Conservation (phyloP, 164 flowering plant species). For the Saururus chinensis region DNA sequence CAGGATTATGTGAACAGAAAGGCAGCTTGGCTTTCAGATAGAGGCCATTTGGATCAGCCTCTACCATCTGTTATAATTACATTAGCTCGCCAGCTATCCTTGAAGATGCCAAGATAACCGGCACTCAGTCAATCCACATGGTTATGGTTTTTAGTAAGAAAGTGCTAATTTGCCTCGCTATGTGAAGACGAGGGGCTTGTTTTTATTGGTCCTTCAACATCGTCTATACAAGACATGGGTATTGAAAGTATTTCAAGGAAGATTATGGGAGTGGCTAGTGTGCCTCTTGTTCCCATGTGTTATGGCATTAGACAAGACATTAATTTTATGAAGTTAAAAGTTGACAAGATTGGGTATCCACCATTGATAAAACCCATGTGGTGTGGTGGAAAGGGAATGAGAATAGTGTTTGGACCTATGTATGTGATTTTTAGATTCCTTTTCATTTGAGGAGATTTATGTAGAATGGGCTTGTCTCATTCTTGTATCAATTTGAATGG, state of each 20-base stretch:
- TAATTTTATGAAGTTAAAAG: conserved; percentile 75
- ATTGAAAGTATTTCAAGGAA: conserved; percentile 99
- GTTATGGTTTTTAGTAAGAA: too few species aligned
- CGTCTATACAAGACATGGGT: conserved; percentile 95
- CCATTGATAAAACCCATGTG: conserved; percentile 95
- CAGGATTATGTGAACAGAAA: conserved; percentile 76
- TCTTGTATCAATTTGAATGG: too few species aligned
- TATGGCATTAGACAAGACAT: conserved; percentile 90
- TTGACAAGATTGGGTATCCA: conserved; percentile 92
- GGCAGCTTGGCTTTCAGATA: conserved; percentile 66
- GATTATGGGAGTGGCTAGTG: conserved; percentile 98
- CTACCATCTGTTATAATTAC: conserved; percentile 81
- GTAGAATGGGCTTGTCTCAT: conserved; percentile 97
- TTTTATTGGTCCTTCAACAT: conserved; percentile 94
- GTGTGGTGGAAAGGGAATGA: conserved; percentile 99
- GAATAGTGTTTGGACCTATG: conserved; percentile 68
- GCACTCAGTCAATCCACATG: conserved; percentile 99
- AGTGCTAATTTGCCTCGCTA: too few species aligned
- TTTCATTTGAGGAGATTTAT: conserved; percentile 88
- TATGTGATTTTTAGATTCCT: conserved; percentile 75
- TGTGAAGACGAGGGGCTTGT: conserved; percentile 77
- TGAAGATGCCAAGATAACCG: conserved; percentile 68
- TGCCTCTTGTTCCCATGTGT: conserved; percentile 97
- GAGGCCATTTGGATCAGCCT: conserved; percentile 86
- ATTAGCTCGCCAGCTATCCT: conserved; percentile 49